Base-by-base conservation (phyloP, 352 stramenopile genomes). In the Phytopythium montanum region DNA sequence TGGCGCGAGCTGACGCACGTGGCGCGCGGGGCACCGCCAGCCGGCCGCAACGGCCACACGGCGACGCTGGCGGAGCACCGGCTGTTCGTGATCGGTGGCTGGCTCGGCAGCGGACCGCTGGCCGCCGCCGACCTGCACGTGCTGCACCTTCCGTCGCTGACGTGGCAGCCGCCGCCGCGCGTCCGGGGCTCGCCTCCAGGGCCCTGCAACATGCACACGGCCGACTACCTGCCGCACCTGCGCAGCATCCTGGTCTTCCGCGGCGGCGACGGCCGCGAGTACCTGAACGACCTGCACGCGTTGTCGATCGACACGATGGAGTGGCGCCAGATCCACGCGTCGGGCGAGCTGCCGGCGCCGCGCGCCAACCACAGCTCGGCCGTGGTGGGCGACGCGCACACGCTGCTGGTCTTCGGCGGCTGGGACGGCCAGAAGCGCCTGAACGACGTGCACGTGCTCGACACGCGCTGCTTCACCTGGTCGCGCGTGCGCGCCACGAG, bases 141-240 rank as follows among this genome's bases (percentile, higher is more conserved):
- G 25, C 67, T 99, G 26, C 80, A 98, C 53, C 71, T 98, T 31
- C 75, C 81, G 12, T 66, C 73, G 33, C 78, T 90, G 60, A 76
- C 65, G 0, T 94, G 86, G 86, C 61, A 71, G 31, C 68, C 88
- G 54, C 77, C 79, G 23, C 73, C 66, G 23, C 52, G 52, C 2
- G 64, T 72, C 23, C 65, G 72, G 19, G 73, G 69, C n/a, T 60
- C 62, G 19, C 66, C 70, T 1, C 81, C 84, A 0, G 95, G 96
- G 5, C 92, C 95, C 14, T 99, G 96, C 69, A 99, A 99, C 69
- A 98, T 99, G 95, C 96, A 99, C 78, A 98, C 91, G n/a, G 92
- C 93, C 9, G 95, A 99, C 68, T 99, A 92, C 60, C 75, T 98
- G 6, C 65, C 80, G 7, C 66, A 83, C 29, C 56, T 84, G 46